Percentiles rank a stretch among this genome's conserved stretches.
Evolutionary conservation across 2,329 filamentous ascomycete species (phyloP).

Genomic region (Colletotrichum caudatum): DNA sequence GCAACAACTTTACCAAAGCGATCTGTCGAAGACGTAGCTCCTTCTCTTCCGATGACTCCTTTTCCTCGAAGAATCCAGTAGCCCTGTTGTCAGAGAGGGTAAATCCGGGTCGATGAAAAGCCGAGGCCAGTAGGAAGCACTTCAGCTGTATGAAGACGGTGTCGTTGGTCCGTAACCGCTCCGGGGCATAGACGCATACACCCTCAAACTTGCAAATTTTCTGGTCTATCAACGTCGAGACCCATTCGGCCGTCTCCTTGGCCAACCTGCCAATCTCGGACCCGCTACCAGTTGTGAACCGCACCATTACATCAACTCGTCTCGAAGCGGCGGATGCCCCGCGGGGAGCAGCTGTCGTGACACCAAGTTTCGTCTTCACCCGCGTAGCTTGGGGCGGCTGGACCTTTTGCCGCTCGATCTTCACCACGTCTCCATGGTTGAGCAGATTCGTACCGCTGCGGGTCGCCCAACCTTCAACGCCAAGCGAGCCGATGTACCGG

Average conservation of each 20-base stretch:
- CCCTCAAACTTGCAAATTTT: constrained; percentile 89
- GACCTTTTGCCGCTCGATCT: constrained; percentile 87
- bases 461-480: constrained; percentile 92
- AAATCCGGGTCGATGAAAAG: constrained; percentile 76
- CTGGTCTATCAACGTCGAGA: constrained; percentile 92
- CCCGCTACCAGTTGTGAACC: constrained; percentile 84
- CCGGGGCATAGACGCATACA: constrained; percentile 88
- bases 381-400: constrained; percentile 66
- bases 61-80: constrained; percentile 82
- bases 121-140: constrained; percentile 79
- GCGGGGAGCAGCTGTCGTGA: constrained; percentile 49
- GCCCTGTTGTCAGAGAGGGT: constrained; percentile 76
- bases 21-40: constrained; percentile 86
- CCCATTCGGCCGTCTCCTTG: constrained; percentile 90
- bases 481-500: constrained; percentile 91
- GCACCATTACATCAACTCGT: constrained; percentile 87
- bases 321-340: constrained; percentile 67
- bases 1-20: constrained; percentile 86
- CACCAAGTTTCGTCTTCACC: constrained; percentile 57
- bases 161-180: constrained; percentile 87
- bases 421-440: constrained; percentile 84
- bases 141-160: constrained; percentile 91
- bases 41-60: constrained; percentile 88
- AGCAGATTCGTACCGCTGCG: constrained; percentile 81
- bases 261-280: constrained; percentile 88